Percentiles rank a stretch among this genome's conserved stretches.
phyloP scores from a whole-genome alignment of 768 basidiomycete genomes.

The Wakefieldia striispora region DNA sequence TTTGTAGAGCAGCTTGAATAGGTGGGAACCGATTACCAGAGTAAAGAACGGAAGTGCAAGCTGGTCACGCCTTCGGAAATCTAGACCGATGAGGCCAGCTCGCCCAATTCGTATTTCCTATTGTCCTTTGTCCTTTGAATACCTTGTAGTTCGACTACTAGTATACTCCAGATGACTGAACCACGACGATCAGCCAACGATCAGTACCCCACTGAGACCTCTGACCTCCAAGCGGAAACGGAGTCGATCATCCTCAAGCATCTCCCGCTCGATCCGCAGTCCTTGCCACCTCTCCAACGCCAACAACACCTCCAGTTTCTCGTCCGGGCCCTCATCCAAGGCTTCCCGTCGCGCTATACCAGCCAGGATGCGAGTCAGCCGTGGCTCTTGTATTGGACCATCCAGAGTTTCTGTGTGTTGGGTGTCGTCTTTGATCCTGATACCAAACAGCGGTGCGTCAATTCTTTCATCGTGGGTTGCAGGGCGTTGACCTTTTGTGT shows the following conservation, averaged over 20 bases:
- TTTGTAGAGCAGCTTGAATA: conserved; percentile 37
- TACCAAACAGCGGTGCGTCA: conserved; percentile 65
- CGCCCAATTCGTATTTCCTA: too few species aligned
- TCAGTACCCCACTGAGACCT: conserved; percentile 61
- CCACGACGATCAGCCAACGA: conserved; percentile 48
- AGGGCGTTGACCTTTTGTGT: neutral
- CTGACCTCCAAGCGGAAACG: conserved; percentile 58
- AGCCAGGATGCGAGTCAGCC: conserved; percentile 93
- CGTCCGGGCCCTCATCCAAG: conserved; percentile 66
- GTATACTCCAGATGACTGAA: conserved; percentile 17
- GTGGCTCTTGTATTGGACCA: conserved; percentile 92
- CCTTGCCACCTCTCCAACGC: conserved; percentile 48
- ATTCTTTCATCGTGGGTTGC: neutral
- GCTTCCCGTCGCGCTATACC: conserved; percentile 75
- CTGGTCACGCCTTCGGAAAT: too few species aligned
- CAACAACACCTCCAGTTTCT: conserved; percentile 75
- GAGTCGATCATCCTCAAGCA: conserved; percentile 63
- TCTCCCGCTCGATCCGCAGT: conserved; percentile 35
- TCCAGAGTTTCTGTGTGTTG: conserved; percentile 78
- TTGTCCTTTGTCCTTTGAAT: too few species aligned
- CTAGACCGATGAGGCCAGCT: too few species aligned
- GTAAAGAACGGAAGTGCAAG: too few species aligned
- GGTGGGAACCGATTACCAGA: too few species aligned
- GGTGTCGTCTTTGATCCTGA: conserved; percentile 77
- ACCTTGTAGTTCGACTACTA: too few species aligned